These are phyloP conservation scores for Capsella rubella DNA, from an alignment of 441 rosid species.

Conservation along the genomic window DNA sequence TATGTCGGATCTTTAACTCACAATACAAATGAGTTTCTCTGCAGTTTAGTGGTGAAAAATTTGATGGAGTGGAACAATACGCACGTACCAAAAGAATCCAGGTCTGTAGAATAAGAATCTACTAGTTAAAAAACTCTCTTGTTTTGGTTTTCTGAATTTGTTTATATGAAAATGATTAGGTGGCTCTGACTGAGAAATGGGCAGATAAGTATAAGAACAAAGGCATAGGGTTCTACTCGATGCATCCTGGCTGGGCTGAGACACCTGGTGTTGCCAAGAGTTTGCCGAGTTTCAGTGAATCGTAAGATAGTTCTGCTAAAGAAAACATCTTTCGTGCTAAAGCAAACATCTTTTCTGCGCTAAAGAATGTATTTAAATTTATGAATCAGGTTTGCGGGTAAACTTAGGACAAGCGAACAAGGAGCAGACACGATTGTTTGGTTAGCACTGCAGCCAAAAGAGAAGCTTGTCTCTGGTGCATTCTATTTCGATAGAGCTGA, in stretches of 20 bases:
- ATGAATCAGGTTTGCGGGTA: constrained; percentile 68
- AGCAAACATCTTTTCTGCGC: constrained; percentile 8
- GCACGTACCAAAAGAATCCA: constrained; percentile 89
- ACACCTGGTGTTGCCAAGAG: constrained; percentile 85
- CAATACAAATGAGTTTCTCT: background rate
- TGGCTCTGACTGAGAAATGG: constrained; percentile 85
- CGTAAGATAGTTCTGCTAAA: constrained; percentile 46
- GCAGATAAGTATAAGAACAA: constrained; percentile 65
- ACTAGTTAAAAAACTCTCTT: background rate
- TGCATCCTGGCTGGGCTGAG: constrained; percentile 98
- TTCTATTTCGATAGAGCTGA: constrained; percentile 90
- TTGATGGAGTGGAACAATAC: constrained; percentile 67
- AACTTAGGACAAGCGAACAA: constrained; percentile 80
- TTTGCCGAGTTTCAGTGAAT: constrained; percentile 63
- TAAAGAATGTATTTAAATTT: constrained; percentile 17
- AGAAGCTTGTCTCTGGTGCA: constrained; percentile 69
- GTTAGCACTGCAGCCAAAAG: constrained; percentile 85
- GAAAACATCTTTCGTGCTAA: background rate
- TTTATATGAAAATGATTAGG: constrained; percentile 47
- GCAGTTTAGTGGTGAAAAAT: constrained; percentile 66
- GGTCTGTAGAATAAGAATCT: constrained; percentile 48
- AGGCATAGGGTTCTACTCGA: constrained; percentile 81
- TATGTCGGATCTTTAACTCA: background rate
- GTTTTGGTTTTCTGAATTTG: background rate
- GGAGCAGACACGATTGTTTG: constrained; percentile 86